Conservation (phyloP, 108 stramenopile genomes). For the Nannochloropsis salina region DNA sequence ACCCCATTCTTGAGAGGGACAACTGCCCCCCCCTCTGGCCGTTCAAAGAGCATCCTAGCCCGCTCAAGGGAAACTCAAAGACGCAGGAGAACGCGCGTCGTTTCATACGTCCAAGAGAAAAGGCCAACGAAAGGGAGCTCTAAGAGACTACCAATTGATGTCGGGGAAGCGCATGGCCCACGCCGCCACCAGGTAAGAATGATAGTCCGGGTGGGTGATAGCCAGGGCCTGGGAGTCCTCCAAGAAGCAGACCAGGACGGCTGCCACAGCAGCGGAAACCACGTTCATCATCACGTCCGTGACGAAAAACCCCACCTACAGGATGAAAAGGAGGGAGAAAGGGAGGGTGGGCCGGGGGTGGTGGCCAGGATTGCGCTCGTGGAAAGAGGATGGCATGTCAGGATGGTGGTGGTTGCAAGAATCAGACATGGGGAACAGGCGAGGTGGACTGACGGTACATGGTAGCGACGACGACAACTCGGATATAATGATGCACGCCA, state of each 20-base stretch:
- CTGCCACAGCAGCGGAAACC: not conserved
- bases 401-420: too few species aligned
- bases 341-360: not conserved
- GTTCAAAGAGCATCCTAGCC: too few species aligned
- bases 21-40: too few species aligned
- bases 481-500: not conserved
- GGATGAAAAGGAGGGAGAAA: not conserved
- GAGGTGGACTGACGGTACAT: too few species aligned
- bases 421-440: too few species aligned
- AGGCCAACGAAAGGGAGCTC: not conserved
- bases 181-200: not conserved
- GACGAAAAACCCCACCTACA: not conserved
- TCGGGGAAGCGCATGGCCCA: not conserved
- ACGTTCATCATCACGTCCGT: constrained; percentile 5
- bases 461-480: too few species aligned
- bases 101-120: not conserved
- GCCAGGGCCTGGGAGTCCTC: not conserved
- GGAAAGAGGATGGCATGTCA: too few species aligned
- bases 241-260: not conserved
- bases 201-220: not conserved
- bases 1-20: too few species aligned
- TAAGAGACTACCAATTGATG: not conserved
- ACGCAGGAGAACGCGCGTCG: too few species aligned
- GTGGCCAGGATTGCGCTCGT: not conserved
- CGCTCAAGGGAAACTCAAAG: too few species aligned